Base-by-base conservation (phyloP, 371 early-diverging fungal species). In the Rhizopus arrhizus region DNA sequence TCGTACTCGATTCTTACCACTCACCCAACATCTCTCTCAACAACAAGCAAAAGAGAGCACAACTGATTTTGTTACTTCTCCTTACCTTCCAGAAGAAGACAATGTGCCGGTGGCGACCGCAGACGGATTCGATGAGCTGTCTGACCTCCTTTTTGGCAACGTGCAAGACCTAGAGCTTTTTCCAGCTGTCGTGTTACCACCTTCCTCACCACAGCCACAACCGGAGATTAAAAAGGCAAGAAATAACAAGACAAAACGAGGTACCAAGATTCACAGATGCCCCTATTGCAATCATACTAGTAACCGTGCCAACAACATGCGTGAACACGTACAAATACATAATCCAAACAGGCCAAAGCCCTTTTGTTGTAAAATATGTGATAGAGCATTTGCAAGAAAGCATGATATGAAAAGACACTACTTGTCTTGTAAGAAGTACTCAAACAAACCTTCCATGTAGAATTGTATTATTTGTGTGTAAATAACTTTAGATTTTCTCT, bases 341-440 rank as follows among this genome's bases (percentile, higher is more conserved):
- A 56, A 75, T 49, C 75, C 75, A 28, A 62, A 75, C 22, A 66
- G 78, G 3, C 73, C 74, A 5, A 77, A 72, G 55, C 61, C 66
- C 11, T 71, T 66, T 57, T 48, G 41, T 5, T 84, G 84, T 66
- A 46, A 52, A 31, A 60, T 68, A 28, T 90, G 90, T 62, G 42
- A 50, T 34, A 83, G 79, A 63, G 53, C 77, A 8, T 90, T 90
- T 73, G 83, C 88, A 9, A 76, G 89, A 40, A 87, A 86, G 59
- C 85, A 87, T 55, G 90, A 90, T 61, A 75, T 89, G 70, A 82
- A 82, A 55, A 82, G 90, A 48, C 90, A 90, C 28, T 56, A 60
- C 49, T 22, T 57, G 6, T 59, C 64, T 42, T 68, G 68, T 45
- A 63, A 60, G 45, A 68, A 68, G 34, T 49, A 59, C 32, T 10